phyloP scores from a whole-genome alignment of 768 basidiomycete species.

The Sporobolomyces pararoseus region DNA sequence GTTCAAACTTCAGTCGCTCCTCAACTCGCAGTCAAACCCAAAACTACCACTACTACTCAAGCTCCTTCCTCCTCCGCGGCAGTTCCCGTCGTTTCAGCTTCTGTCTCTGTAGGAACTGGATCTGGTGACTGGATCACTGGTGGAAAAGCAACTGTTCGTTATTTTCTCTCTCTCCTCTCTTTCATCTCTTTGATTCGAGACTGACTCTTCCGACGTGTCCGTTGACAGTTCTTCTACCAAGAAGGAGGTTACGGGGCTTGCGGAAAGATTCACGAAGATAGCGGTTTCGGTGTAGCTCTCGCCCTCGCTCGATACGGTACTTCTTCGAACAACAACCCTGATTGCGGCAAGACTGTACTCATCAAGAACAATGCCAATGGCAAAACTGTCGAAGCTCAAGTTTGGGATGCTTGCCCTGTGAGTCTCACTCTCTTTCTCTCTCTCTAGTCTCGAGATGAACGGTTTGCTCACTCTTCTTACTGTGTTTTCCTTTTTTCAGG shows the following conservation, averaged over 20 bases:
- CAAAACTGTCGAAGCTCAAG: slow-evolving; percentile 60
- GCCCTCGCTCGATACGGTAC: slow-evolving; percentile 57
- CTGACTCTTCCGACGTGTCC: slow-evolving; percentile 46
- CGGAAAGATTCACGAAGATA: slow-evolving; percentile 61
- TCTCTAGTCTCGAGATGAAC: slow-evolving; percentile 6
- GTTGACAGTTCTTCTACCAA: slow-evolving; percentile 57
- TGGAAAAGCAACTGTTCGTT: slow-evolving; percentile 17
- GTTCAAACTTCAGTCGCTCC: slow-evolving; percentile 6
- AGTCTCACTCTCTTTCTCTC: too few relatives aligned
- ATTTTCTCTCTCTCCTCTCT: slow-evolving; percentile 40
- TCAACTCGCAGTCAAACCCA: not conserved
- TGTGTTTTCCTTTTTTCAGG: not conserved
- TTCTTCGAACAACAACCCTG: slow-evolving; percentile 30
- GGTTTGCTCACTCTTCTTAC: too few relatives aligned
- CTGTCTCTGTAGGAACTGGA: not conserved
- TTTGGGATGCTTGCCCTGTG: slow-evolving; percentile 73
- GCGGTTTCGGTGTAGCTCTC: slow-evolving; percentile 40
- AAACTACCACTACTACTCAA: slow-evolving; percentile 17
- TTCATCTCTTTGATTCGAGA: not conserved
- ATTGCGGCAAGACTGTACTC: slow-evolving; percentile 57
- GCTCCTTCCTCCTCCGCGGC: slow-evolving; percentile 8
- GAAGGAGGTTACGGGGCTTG: slow-evolving; percentile 74
- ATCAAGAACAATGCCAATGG: slow-evolving; percentile 57
- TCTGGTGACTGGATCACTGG: slow-evolving; percentile 17
- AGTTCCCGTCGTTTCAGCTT: slow-evolving; percentile 11